Evolutionary conservation across 2,329 filamentous ascomycete genomes (phyloP).

Genomic region (Cordyceps farinosa): DNA sequence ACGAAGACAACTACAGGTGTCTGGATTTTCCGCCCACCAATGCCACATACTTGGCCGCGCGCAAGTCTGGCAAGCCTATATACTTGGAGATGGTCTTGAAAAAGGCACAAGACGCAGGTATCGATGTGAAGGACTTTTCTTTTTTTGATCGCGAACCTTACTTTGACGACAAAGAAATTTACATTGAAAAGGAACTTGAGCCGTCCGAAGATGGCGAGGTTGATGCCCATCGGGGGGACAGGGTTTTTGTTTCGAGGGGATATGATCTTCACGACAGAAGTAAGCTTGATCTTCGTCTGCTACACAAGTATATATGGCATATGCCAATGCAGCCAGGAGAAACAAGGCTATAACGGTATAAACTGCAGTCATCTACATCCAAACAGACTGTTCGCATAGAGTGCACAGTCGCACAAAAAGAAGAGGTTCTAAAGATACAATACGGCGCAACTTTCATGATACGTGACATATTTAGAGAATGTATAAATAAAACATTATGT

Average conservation of each 20-base stretch:
- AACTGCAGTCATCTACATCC: neutral
- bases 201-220: slow-evolving; percentile 6
- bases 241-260: neutral
- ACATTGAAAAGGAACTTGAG: slow-evolving; percentile 1
- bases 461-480: no score
- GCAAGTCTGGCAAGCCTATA: slow-evolving; percentile 3
- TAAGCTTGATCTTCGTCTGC: neutral
- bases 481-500: neutral
- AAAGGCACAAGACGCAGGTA: slow-evolving; percentile 1
- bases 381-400: neutral
- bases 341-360: neutral
- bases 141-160: neutral
- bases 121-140: neutral
- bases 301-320: slow-evolving; percentile 13
- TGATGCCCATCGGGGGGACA: neutral
- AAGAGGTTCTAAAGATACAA: neutral
- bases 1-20: slow-evolving; percentile 1
- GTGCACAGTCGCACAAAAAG: neutral
- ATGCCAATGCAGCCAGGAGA: slow-evolving; percentile 3
- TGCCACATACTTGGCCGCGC: slow-evolving; percentile 9
- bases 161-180: slow-evolving; percentile 2
- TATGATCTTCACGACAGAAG: neutral
- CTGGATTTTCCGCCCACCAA: neutral
- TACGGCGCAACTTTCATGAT: no score
- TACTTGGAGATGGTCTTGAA: slow-evolving; percentile 3